Evolutionary conservation across 805 yeast species (phyloP), one percentile per base, ranked within the genome.

Genomic region (Saccharomycopsis olivae): DNA sequence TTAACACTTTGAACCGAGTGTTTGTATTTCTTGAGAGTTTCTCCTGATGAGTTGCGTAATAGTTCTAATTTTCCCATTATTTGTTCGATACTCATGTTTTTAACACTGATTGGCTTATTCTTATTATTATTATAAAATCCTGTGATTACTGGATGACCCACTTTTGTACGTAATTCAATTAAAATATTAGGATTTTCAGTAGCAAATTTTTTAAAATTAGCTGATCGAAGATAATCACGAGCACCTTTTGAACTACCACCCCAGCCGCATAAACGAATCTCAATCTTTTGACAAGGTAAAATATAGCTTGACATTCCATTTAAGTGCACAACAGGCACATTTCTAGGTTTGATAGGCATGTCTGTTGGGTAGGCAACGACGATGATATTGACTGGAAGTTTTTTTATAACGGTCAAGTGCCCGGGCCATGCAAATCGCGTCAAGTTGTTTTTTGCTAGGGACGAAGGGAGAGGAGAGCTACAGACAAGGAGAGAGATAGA

Each of bases 161-260:
- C 62, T 52, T 75, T 75, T 53, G 75, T 73, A 8, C 68, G 54
- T 6, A 89, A 71, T 41, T 77, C 76, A 54, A 89, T 81, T 56
- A 81, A 80, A 35, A 87, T 73, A 46, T 72, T 69, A 30, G 84
- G 78, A 54, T 84, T 68, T 35, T 62, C 51, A 16, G 56, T 48
- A 3, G 96, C 92, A 43, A 84, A 60, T 6, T 62, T 47, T 38
- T 70, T 62, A 24, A 73, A 66, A 51, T 71, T 67, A 38, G 57
- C 67, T 6, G 59, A 67, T 32, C 68, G 64, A 31, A 92, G 61
- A 44, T 81, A 75, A 40, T 80, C 77, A 55, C 87, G 59, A 63
- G 87, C 71, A 3, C 96, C 96, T 38, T 68, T 68, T 1, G 97
- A 88, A 2, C 94, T 81, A 17, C 96, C 97, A 32, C 96, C 97